These are phyloP conservation scores for Cyanidiococcus yangmingshanensis DNA, from an alignment of 23 red algal species.

Conservation along the genomic window DNA sequence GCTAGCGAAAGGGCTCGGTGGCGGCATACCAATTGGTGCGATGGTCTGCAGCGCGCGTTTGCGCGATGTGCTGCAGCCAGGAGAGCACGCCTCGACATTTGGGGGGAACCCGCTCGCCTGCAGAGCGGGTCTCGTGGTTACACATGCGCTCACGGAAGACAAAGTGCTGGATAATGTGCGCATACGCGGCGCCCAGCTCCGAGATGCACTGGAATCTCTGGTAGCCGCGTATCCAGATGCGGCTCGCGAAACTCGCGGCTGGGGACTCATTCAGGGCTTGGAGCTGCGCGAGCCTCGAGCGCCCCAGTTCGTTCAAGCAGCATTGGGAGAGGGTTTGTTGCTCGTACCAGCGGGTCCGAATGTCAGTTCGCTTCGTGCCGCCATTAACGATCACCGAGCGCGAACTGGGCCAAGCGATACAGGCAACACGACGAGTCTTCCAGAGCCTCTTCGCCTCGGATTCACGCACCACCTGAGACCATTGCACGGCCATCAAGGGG, in stretches of 20 bases:
- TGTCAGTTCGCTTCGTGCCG: slow-evolving; percentile 76
- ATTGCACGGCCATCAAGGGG: too few relatives aligned
- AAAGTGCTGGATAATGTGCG: slow-evolving; percentile 54
- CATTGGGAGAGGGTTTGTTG: slow-evolving; percentile 41
- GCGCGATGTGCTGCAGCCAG: slow-evolving; percentile 63
- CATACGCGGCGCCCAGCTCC: slow-evolving; percentile 52
- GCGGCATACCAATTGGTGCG: slow-evolving; percentile 93
- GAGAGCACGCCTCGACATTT: slow-evolving; percentile 91
- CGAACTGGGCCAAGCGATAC: slow-evolving; percentile 44
- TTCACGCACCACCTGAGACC: too few relatives aligned
- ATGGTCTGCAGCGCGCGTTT: slow-evolving; percentile 52
- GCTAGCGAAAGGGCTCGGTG: slow-evolving; percentile 80
- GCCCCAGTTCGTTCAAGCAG: slow-evolving; percentile 30
- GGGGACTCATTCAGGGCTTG: slow-evolving; percentile 64
- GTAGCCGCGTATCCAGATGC: slow-evolving; percentile 23
- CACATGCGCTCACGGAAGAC: slow-evolving; percentile 37
- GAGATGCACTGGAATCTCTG: slow-evolving; percentile 26
- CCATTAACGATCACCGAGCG: slow-evolving; percentile 51
- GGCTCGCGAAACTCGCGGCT: slow-evolving; percentile 49
- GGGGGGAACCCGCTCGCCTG: slow-evolving; percentile 80
- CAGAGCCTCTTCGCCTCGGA: neutral
- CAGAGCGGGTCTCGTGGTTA: slow-evolving; percentile 54
- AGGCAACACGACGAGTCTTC: neutral
- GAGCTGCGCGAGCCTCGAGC: slow-evolving; percentile 29
- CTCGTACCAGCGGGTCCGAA: slow-evolving; percentile 70